Percentiles rank a stretch among this genome's conserved stretches.
Evolutionary conservation across 345 rosid species (phyloP).

Genomic region (Garcia nutans): DNA sequence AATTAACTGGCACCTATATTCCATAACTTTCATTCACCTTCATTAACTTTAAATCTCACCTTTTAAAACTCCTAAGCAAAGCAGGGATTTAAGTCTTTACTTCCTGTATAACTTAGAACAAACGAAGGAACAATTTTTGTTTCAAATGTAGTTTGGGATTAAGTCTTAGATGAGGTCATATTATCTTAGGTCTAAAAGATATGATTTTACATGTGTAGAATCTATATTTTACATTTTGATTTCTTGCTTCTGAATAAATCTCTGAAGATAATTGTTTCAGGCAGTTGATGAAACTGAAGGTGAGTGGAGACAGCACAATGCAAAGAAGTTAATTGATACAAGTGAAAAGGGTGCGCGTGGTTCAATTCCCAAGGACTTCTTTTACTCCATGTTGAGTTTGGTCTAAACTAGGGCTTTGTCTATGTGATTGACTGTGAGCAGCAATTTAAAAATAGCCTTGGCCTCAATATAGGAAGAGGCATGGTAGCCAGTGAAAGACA

Average conservation of each 20-base stretch:
- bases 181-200: neutral
- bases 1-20: no score
- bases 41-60: no score
- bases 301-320: constrained; percentile 97
- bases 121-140: no score
- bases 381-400: constrained; percentile 91
- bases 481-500: constrained; percentile 88
- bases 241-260: neutral
- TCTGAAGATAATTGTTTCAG: constrained; percentile 29
- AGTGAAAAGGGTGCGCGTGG: constrained; percentile 73
- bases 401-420: constrained; percentile 72
- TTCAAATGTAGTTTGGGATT: no score
- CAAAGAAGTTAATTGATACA: constrained; percentile 89
- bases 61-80: no score
- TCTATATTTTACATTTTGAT: neutral
- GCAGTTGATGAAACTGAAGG: constrained; percentile 97
- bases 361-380: constrained; percentile 87
- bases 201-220: neutral
- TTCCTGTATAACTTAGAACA: no score
- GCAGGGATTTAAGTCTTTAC: no score
- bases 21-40: no score
- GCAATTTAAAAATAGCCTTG: constrained; percentile 75
- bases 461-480: constrained; percentile 83
- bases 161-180: no score
- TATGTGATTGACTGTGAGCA: constrained; percentile 92